Base-by-base conservation (phyloP, 129 eudicot genomes). In the Dittrichia graveolens region DNA sequence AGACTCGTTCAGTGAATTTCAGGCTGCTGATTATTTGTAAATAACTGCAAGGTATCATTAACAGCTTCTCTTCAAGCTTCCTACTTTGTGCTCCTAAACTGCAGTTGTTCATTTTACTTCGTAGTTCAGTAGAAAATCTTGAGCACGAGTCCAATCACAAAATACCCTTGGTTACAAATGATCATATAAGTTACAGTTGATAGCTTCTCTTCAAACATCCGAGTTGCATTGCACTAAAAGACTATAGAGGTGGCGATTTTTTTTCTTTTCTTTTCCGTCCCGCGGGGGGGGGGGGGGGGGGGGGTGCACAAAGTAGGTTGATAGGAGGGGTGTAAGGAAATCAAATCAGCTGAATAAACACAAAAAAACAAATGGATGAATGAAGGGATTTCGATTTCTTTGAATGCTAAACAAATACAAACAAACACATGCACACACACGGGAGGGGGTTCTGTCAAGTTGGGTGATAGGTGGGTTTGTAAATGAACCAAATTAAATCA, bases 21-120 rank as follows among this genome's bases (percentile, higher is more conserved):
- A 87, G 83, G 89, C 85, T 69, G 87, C 83, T 77, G 95, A 88
- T 72, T 90, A 80, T 63, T 73, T 79, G 31, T 90, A 89, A 62
- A 75, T n/a, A 18, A 10, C 61, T 64, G 60, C 80, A 75, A 79
- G 87, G 87, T 84, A 79, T 24, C 45, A 24, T 61, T n/a, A 49
- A 15, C 24, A 69, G 61, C 18, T 77, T 59, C n/a, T 8, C 71
- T 57, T 57, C 40, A 13, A 37, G 56, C 48, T 53, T 62, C 78
- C 50, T 48, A 62, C 37, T 61, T 44, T 60, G 42, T 39, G 47
- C 11, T 71, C 8, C 42, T 47, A 24, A 39, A 71, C 54, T 42
- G 43, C 66, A 16, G n/a, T n/a, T n/a, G n/a, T n/a, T n/a, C n/a
- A n/a, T n/a, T n/a, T n/a, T n/a, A n/a, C n/a, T n/a, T n/a, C n/a